A percentile compares a stretch with the other conserved stretches of the same genome.
Conservation (phyloP, 306 rosid species). For the Alnus rubra region DNA sequence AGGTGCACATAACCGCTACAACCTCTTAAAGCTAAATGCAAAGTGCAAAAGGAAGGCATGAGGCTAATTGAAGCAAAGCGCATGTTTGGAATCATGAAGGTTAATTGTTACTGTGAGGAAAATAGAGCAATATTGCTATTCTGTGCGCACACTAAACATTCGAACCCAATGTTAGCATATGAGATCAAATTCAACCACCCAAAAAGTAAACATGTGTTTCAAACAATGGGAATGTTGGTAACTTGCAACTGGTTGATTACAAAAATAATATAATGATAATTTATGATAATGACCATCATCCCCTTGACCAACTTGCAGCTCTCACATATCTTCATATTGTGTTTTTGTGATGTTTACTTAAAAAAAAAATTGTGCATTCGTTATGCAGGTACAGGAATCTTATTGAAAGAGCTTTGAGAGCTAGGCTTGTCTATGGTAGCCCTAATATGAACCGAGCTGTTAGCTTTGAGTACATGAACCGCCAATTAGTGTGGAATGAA, state of each 20-base stretch:
- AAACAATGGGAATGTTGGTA: background rate
- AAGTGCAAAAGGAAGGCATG: background rate
- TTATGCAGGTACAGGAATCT: slow-evolving; percentile 85
- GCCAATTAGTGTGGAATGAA: slow-evolving; percentile 98
- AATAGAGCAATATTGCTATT: background rate
- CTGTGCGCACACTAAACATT: background rate
- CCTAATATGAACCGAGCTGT: slow-evolving; percentile 97
- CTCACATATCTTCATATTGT: slow-evolving; percentile 15
- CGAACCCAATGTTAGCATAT: background rate
- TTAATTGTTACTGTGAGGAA: background rate
- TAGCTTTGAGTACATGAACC: slow-evolving; percentile 98
- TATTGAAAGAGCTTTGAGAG: slow-evolving; percentile 85
- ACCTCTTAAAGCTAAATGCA: background rate
- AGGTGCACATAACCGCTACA: background rate
- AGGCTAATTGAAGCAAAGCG: background rate
- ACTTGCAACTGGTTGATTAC: background rate
- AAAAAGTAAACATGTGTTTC: background rate
- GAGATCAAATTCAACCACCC: background rate
- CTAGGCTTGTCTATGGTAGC: slow-evolving; percentile 96
- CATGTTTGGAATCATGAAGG: background rate
- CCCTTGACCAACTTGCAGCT: slow-evolving; percentile 19
- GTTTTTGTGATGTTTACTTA: slow-evolving; percentile 8
- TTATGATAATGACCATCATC: background rate
- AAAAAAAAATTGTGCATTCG: slow-evolving; percentile 13
- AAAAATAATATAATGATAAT: background rate